Evolutionary conservation across 768 basidiomycete species (phyloP), one percentile per base, ranked within the genome.

Genomic region (Hygrophoropsis aurantiaca): DNA sequence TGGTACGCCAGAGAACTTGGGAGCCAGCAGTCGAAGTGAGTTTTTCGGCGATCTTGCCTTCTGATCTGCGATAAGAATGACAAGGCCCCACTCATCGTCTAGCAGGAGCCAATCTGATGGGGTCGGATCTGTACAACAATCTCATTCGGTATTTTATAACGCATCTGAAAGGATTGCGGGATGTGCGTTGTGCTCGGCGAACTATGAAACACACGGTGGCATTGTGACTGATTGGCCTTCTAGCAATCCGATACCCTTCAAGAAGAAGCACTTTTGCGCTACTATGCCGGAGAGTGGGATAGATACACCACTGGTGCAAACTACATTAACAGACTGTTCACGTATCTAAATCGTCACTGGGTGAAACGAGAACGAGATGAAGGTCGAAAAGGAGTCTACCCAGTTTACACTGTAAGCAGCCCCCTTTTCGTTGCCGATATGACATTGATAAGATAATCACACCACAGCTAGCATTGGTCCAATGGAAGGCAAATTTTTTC

Each of bases 311-410:
- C 86, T 2, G 95, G 95, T 39, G 94, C 95, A 1, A 93, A 90
- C 62, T 98, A 97, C 64, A 92, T 97, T 69, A 95, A 98, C 65
- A 87, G 95, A 46, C 72, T 99, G 27, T 98, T 98, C 74, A 94
- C 92, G 2, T 98, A 98, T 71, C 79, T 99, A 47, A 98, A 99
- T 69, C 90, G 95, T 18, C 94, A 98, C 69, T 99, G 97, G 97
- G 95, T 99, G 36, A 95, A 94, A 73, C 80, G 95, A 43, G 97
- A 99, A 65, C 83, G 94, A 60, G 95, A 98, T 58, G 95, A 98
- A 66, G 97, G 97, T 13, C 77, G 94, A 58, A 94, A 91, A 68
- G 87, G 85, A 35, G 89, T 98, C 18, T 98, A 97, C 70, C 85
- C 84, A 1, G 91, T 99, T 16, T 98, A 98, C 63, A 99, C 95